Conservation (phyloP, 257 asterid species). For the Forsythia viridissima region DNA sequence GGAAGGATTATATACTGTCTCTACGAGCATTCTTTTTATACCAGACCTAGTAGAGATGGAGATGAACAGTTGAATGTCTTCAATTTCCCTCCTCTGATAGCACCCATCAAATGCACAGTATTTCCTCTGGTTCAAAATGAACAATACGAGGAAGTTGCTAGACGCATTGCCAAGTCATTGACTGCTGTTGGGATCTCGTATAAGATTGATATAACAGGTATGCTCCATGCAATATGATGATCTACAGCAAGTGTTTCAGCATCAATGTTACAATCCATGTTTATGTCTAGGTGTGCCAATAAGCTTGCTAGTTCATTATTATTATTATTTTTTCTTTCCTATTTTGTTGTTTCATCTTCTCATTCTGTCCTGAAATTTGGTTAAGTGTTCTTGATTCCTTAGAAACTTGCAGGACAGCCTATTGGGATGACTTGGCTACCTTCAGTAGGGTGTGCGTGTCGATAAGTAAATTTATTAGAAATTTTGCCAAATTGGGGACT, state of each 20-base stretch:
- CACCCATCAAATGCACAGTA: slow-evolving; percentile 90
- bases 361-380: background rate
- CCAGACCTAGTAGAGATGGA: slow-evolving; percentile 72
- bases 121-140: slow-evolving; percentile 88
- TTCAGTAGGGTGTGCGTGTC: background rate
- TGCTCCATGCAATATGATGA: slow-evolving; percentile 8
- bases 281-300: background rate
- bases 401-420: background rate
- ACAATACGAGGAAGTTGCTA: slow-evolving; percentile 73
- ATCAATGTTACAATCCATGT: background rate
- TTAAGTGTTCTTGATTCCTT: background rate
- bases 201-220: slow-evolving; percentile 87
- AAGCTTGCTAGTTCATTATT: too few species aligned
- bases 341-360: background rate
- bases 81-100: slow-evolving; percentile 74
- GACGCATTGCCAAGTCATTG: slow-evolving; percentile 55
- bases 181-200: slow-evolving; percentile 69
- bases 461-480: background rate
- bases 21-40: slow-evolving; percentile 79
- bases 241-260: background rate
- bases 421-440: background rate
- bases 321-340: too few species aligned
- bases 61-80: slow-evolving; percentile 83
- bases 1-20: slow-evolving; percentile 90
- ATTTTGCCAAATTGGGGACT: background rate